Percentiles rank a stretch among this genome's conserved stretches.
Conservation (phyloP, 2,329 filamentous ascomycete species). For the Chaetomium sp. region DNA sequence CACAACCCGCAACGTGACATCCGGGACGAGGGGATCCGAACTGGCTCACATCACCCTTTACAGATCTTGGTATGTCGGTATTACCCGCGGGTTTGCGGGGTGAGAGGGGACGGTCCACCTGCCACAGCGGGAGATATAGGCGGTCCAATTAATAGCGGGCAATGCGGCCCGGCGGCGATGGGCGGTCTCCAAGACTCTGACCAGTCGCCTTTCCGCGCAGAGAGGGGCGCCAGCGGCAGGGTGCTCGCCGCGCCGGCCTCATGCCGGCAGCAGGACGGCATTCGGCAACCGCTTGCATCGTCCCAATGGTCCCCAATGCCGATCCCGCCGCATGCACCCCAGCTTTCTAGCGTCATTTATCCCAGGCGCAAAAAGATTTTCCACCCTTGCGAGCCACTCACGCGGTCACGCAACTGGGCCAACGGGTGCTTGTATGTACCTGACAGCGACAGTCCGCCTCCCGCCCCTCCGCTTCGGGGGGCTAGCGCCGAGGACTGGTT, state of each 20-base stretch:
- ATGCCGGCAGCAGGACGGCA: constrained; percentile 28
- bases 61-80: constrained; percentile 21
- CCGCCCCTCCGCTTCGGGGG: constrained; percentile 3
- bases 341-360: constrained; percentile 32
- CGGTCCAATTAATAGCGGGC: constrained; percentile 35
- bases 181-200: not conserved
- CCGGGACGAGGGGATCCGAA: constrained; percentile 19
- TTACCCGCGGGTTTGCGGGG: constrained; percentile 19
- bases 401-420: not conserved
- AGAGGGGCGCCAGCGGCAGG: not conserved
- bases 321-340: constrained; percentile 28
- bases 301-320: constrained; percentile 26
- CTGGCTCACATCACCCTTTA: not conserved
- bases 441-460: not conserved
- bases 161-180: constrained; percentile 34
- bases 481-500: constrained; percentile 19
- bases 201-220: constrained; percentile 1
- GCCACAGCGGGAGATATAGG: constrained; percentile 17
- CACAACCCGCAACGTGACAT: not conserved
- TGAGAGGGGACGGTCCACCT: constrained; percentile 1
- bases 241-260: constrained; percentile 8
- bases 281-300: constrained; percentile 30
- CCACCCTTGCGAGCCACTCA: constrained; percentile 8
- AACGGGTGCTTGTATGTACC: not conserved
- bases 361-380: constrained; percentile 33